Base-by-base conservation (phyloP, 441 rosid species). In the Aleurites moluccanus region DNA sequence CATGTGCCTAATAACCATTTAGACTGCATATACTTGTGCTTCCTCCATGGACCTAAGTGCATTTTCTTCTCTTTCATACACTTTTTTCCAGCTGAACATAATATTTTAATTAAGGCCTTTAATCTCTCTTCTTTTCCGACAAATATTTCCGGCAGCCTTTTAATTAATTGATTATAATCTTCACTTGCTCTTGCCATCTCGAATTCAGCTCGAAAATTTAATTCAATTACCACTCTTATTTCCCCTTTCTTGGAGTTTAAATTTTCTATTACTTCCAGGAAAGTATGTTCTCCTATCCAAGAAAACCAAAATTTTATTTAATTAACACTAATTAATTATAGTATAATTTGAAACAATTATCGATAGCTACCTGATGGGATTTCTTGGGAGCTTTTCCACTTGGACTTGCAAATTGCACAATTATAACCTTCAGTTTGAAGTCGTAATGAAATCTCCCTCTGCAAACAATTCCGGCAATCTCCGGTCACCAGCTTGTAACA, bases 41-140 rank as follows among this genome's bases (percentile, higher is more conserved):
- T 95, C 77, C 99, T 89, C 98, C 97, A 93, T 2, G 98, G 99
- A 25, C 89, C 97, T 81, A 95, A 61, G 66, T 95, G 93, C 88
- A 95, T 88, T 49, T 89, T 87, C 83, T 85, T 89, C 83, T 95
- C 96, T 84, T 89, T 93, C 95, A 90, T 90, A 78, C 93, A 90
- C 63, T 74, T 86, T 47, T 95, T 92, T 0, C 85, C 93, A 0
- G 98, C 91, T 0, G 75, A 64, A 59, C 99, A 95, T 63, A 92
- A 33, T 14, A 91, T 88, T 75, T 92, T 92, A 75, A 90, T 84
- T 73, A 92, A 49, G 13, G 84, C 79, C 56, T 49, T 89, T 25
- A 95, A 79, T 73, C 97, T 90, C 76, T 92, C 98, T 0, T 85
- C 68, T 80, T 93, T 92, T 0, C 97, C 96, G 1, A 92, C 90